A percentile compares a stretch with the other conserved stretches of the same genome.
Evolutionary conservation across 306 rosid genomes (phyloP).

Genomic region (Arachis hypogaea): DNA sequence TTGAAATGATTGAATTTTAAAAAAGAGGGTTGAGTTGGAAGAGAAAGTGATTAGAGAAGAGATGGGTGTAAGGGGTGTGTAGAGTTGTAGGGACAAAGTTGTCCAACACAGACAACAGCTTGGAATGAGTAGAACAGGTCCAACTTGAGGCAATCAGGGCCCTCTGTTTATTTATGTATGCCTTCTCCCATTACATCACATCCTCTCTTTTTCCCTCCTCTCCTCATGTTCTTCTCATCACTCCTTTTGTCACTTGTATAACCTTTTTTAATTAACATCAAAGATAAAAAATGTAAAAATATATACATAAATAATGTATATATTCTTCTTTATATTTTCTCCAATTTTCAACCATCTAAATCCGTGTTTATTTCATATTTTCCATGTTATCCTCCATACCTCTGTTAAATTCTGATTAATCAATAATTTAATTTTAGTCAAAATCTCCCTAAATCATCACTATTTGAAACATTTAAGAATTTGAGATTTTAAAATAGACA

Average conservation of each 20-base stretch:
- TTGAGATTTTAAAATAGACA: too few relatives aligned
- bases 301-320: too few relatives aligned
- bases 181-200: too few relatives aligned
- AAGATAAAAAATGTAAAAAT: too few relatives aligned
- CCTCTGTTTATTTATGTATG: too few relatives aligned
- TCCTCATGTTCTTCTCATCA: too few relatives aligned
- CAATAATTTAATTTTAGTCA: background rate
- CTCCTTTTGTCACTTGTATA: too few relatives aligned
- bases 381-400: background rate
- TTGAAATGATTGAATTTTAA: too few relatives aligned
- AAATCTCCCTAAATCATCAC: background rate
- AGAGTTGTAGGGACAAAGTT: background rate
- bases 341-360: constrained; percentile 13
- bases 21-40: background rate
- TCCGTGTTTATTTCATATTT: constrained; percentile 13
- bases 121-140: background rate
- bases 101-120: background rate
- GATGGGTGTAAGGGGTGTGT: background rate
- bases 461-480: too few relatives aligned
- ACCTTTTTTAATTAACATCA: too few relatives aligned
- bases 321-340: background rate
- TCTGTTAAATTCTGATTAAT: background rate
- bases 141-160: background rate
- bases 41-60: background rate
- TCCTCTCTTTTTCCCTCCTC: too few relatives aligned